Evolutionary conservation across 139 green algal species (phyloP), one percentile per base, ranked within the genome.

Genomic region (Closterium sp.): DNA sequence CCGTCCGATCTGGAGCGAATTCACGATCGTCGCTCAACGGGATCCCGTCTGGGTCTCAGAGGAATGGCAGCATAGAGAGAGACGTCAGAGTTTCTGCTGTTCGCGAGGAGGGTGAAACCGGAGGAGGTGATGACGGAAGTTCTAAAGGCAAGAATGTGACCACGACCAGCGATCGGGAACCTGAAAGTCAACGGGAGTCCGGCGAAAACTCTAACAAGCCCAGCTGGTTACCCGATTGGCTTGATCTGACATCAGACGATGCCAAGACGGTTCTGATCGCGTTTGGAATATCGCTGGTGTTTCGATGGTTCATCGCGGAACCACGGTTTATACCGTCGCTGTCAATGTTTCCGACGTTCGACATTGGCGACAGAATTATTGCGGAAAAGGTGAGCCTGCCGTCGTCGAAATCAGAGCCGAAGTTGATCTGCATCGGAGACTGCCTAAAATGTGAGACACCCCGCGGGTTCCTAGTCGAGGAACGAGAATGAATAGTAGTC

Each of bases 301-400:
- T 99, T 50, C 94, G 97, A 11, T 97, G 96, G 92, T 97, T 98
- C 31, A 97, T 99, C 87, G 98, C 98, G 21, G 98, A 99, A 95
- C 98, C 98, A 0, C 96, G 98, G 9, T 99, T 98, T 96, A 99
- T 99, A 91, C 98, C 98, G 0, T 99, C 97, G 0, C 96, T 99
- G 4, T 99, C 97, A 86, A 99, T 99, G 98, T 99, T 96, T 94
- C 98, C 98, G 4, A 98, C 95, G 0, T 99, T 99, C 93, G 97
- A 99, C 70, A 95, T 99, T 2, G 98, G 98, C 5, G 98, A 99
- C 95, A 91, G 98, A 2, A 95, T 99, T 9, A 97, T 99, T 4
- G 97, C 97, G 3, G 98, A 99, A 94, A 99, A 99, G 50, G 50
- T 73, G 50, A 73, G 50, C 50, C 50, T 24, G 24, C 10, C 24